Evolutionary conservation across 108 stramenopile genomes (phyloP).

Genomic region (Fistulifera solaris): DNA sequence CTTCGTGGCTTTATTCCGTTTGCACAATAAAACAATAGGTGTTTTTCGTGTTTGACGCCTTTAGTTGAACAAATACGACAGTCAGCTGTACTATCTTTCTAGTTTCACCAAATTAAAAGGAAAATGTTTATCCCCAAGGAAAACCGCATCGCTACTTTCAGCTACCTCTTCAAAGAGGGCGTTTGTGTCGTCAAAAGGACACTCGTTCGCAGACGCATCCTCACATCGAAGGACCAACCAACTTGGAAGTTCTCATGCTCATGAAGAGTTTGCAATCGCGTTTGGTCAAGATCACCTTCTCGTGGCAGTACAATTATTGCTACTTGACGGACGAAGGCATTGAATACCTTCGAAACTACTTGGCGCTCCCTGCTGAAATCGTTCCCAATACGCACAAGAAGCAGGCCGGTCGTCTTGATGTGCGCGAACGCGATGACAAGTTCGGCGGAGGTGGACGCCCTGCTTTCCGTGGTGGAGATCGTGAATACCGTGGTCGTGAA

Average conservation of each 20-base stretch:
- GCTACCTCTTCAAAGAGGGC: slow-evolving; percentile 97
- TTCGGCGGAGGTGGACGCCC: slow-evolving; percentile 51
- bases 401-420: slow-evolving; percentile 81
- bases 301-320: slow-evolving; percentile 97
- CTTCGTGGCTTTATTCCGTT: too few relatives aligned
- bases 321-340: slow-evolving; percentile 95
- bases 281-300: slow-evolving; percentile 89
- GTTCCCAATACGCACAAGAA: slow-evolving; percentile 95
- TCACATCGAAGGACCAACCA: slow-evolving; percentile 84
- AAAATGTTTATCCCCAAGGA: slow-evolving; percentile 95
- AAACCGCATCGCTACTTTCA: slow-evolving; percentile 96
- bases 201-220: slow-evolving; percentile 81
- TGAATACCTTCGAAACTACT: slow-evolving; percentile 90
- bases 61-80: too few relatives aligned
- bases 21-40: too few relatives aligned
- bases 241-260: slow-evolving; percentile 90
- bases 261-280: slow-evolving; percentile 89
- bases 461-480: slow-evolving; percentile 75
- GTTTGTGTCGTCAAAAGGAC: slow-evolving; percentile 97
- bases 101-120: too few relatives aligned
- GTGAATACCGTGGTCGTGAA: slow-evolving; percentile 53
- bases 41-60: too few relatives aligned
- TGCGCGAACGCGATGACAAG: slow-evolving; percentile 79
- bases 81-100: background rate
- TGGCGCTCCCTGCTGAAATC: slow-evolving; percentile 92